Conservation (phyloP, 768 basidiomycete species). For the Rhizopogon vinicolor region DNA sequence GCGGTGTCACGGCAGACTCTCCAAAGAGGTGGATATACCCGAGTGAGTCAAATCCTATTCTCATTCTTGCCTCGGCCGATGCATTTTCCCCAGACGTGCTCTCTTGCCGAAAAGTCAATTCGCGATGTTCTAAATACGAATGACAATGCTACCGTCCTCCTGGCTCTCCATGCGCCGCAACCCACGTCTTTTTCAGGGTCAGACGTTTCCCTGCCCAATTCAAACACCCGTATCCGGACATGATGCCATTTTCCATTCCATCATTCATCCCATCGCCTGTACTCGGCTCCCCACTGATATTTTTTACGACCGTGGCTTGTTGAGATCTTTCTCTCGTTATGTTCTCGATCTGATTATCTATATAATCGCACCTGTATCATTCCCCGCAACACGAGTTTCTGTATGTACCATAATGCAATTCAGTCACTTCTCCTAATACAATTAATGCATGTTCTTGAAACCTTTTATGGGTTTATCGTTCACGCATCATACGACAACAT, state of each 20-base stretch:
- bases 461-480: not conserved
- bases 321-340: not conserved
- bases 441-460: not conserved
- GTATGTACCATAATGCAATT: conserved; percentile 14
- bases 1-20: conserved; percentile 61
- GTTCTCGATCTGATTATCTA: not conserved
- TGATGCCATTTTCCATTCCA: conserved; percentile 9
- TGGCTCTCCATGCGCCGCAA: conserved; percentile 52
- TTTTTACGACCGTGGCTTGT: conserved; percentile 3
- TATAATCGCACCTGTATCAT: conserved; percentile 23
- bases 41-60: conserved; percentile 32
- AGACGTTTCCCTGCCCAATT: conserved; percentile 3
- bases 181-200: conserved; percentile 10
- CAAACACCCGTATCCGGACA: conserved; percentile 18
- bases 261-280: not conserved
- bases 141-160: conserved; percentile 62
- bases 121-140: conserved; percentile 61
- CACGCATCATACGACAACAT: not conserved
- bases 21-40: conserved; percentile 50
- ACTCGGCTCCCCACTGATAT: conserved; percentile 5
- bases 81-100: conserved; percentile 46
- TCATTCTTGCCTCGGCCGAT: not conserved
- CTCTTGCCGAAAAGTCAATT: conserved; percentile 69
- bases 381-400: conserved; percentile 9
- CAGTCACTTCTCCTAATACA: not conserved